phyloP scores from a whole-genome alignment of 1,139 yeast species.

The Saccharomyces hybrid region DNA sequence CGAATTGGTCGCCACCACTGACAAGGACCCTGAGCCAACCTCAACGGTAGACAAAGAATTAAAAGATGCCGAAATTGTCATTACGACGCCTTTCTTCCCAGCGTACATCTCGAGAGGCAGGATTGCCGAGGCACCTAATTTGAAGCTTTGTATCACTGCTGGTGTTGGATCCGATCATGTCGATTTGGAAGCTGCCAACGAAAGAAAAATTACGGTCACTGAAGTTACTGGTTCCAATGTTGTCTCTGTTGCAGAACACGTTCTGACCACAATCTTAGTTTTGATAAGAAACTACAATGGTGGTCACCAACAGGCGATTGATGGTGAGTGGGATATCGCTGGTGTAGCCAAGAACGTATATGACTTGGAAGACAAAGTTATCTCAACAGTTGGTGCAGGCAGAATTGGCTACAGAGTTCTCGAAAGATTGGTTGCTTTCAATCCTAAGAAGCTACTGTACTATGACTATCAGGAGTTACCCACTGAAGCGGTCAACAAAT shows the following conservation, averaged over 20 bases:
- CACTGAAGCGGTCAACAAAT: conserved; percentile 47
- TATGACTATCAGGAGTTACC: conserved; percentile 70
- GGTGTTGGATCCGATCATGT: conserved; percentile 84
- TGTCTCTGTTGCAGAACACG: conserved; percentile 76
- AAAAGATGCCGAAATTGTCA: conserved; percentile 65
- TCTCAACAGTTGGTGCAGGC: conserved; percentile 78
- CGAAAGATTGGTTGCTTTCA: conserved; percentile 66
- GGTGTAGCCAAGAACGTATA: conserved; percentile 72
- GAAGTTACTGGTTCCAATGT: conserved; percentile 75
- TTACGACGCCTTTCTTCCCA: conserved; percentile 81
- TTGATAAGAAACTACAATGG: conserved; percentile 74
- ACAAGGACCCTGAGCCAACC: conserved; percentile 54
- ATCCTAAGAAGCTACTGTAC: conserved; percentile 65
- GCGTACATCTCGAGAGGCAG: conserved; percentile 65
- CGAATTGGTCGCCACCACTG: conserved; percentile 55
- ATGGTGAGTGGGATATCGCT: conserved; percentile 45
- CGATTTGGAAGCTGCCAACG: conserved; percentile 67
- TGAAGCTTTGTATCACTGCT: conserved; percentile 68
- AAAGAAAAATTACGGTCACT: conserved; percentile 52
- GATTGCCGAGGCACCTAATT: conserved; percentile 61
- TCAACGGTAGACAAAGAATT: conserved; percentile 57
- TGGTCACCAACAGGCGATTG: conserved; percentile 59
- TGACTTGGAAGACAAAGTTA: conserved; percentile 67
- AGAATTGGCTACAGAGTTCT: conserved; percentile 73
- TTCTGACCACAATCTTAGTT: conserved; percentile 61